Conservation (phyloP, 1,284 basidiomycete species). For the Cryptococcus sp. region DNA sequence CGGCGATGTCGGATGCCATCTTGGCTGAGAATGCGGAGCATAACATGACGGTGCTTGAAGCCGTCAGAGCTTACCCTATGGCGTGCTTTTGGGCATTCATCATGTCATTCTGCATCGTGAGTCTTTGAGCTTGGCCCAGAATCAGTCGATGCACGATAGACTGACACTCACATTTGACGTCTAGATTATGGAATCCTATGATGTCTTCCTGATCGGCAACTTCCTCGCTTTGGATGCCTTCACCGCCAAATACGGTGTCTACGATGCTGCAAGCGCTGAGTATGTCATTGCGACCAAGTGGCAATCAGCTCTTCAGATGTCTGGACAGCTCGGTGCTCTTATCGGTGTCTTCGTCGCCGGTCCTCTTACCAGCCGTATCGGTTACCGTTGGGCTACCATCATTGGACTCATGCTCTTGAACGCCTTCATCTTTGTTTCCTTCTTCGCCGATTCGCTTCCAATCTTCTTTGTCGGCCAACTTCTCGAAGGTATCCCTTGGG, state of each 20-base stretch:
- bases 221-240: slow-evolving; percentile 32
- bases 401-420: slow-evolving; percentile 27
- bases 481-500: slow-evolving; percentile 38
- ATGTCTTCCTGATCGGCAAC: slow-evolving; percentile 41
- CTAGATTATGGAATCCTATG: slow-evolving; percentile 40
- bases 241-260: slow-evolving; percentile 20
- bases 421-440: slow-evolving; percentile 27
- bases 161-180: neutral
- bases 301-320: slow-evolving; percentile 36
- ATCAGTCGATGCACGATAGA: too few species aligned
- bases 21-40: slow-evolving; percentile 27
- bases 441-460: slow-evolving; percentile 39
- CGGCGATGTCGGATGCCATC: slow-evolving; percentile 21
- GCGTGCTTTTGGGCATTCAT: slow-evolving; percentile 34
- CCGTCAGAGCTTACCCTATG: slow-evolving; percentile 32
- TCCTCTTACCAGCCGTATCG: slow-evolving; percentile 36
- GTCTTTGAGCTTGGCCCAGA: slow-evolving; percentile 1
- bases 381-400: slow-evolving; percentile 40
- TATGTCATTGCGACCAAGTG: slow-evolving; percentile 34
- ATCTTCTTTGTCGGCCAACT: slow-evolving; percentile 36
- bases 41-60: slow-evolving; percentile 26
- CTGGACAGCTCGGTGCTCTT: slow-evolving; percentile 39
- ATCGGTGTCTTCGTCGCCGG: slow-evolving; percentile 47
- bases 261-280: slow-evolving; percentile 10
- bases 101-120: slow-evolving; percentile 31